Evolutionary conservation across 177 flowering plant genomes (phyloP).

Genomic region (Vitis hybrid): DNA sequence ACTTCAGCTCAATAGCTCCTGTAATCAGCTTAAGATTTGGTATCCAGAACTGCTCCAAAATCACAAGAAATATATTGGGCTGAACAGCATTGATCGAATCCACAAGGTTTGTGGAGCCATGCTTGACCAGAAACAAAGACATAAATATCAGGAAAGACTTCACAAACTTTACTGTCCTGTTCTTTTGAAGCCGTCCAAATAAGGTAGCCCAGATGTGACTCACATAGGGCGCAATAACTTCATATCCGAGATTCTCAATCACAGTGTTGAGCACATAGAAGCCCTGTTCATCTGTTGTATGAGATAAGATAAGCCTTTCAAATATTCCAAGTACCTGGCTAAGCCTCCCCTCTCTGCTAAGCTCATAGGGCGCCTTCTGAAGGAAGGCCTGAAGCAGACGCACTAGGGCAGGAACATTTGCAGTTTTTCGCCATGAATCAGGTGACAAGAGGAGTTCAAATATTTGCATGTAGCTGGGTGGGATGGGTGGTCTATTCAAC

Average conservation of each 20-base stretch:
- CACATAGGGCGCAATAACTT: slow-evolving; percentile 55
- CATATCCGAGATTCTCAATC: slow-evolving; percentile 73
- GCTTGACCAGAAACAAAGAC: slow-evolving; percentile 90
- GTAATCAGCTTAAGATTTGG: slow-evolving; percentile 78
- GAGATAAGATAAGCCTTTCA: slow-evolving; percentile 47
- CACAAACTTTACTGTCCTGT: slow-evolving; percentile 54
- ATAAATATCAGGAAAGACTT: slow-evolving; percentile 78
- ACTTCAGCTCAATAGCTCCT: slow-evolving; percentile 71
- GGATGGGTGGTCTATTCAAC: slow-evolving; percentile 69
- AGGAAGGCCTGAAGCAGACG: slow-evolving; percentile 91
- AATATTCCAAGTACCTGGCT: slow-evolving; percentile 80
- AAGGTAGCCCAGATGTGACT: slow-evolving; percentile 63
- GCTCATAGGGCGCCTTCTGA: slow-evolving; percentile 79
- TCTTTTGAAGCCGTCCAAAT: slow-evolving; percentile 54
- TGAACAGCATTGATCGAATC: slow-evolving; percentile 76
- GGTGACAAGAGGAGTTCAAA: slow-evolving; percentile 70
- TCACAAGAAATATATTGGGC: slow-evolving; percentile 47
- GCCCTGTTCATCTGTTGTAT: slow-evolving; percentile 80
- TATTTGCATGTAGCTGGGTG: slow-evolving; percentile 67
- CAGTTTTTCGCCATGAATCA: slow-evolving; percentile 73
- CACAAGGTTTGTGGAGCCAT: slow-evolving; percentile 60
- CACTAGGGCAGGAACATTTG: slow-evolving; percentile 92
- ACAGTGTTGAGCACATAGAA: slow-evolving; percentile 93
- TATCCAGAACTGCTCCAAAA: slow-evolving; percentile 83
- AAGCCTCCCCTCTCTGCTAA: slow-evolving; percentile 64